Evolutionary conservation across 2,329 filamentous ascomycete species (phyloP), one percentile per base, ranked within the genome.

Genomic region (Botrytis pseudocinerea): DNA sequence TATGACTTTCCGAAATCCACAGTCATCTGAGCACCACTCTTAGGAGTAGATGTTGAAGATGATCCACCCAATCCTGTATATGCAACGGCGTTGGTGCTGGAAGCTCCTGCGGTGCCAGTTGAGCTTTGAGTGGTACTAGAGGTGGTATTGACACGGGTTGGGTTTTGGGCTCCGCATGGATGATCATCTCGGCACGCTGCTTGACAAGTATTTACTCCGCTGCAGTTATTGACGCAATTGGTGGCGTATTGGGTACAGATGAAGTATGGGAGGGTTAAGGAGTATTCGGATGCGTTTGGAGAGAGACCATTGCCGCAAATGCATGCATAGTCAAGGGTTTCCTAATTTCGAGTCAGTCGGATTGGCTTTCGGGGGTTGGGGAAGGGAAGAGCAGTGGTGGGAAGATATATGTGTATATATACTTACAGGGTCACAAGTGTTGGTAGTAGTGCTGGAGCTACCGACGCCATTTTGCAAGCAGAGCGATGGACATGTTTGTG

Each of bases 281-380:
- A 91, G 87, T 92, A 96, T 82, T 95, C 87, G 79, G 91, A 89
- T 66, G 93, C 83, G 83, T 95, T 94, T 77, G 93, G 93, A 70
- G 87, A 83, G 75, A 86, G 81, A 80, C 88, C 87, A 80, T 92
- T 86, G 75, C 86, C 85, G 84, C 93, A 96, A 77, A 93, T 85
- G 82, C 93, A 96, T 76, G 86, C 85, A 83, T 91, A 95, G n/a
- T 84, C 86, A 68, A 95, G 86, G 32, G 85, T 83, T 69, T 85
- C 79, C 88, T 91, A 71, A 38, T 46, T 32, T 25, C 28, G 35
- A 60, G 72, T 65, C 66, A 63, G 48, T 44, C 42, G n/a, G 38
- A 42, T 5, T 57, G 3, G 16, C 22, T 1, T 25, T 72, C 63
- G 44, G 61, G 59, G 42, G 32, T 32, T 48, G 28, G 28, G 40